These are phyloP conservation scores for Mucor mucedo DNA, from an alignment of 371 early-diverging fungal species.

Conservation along the genomic window DNA sequence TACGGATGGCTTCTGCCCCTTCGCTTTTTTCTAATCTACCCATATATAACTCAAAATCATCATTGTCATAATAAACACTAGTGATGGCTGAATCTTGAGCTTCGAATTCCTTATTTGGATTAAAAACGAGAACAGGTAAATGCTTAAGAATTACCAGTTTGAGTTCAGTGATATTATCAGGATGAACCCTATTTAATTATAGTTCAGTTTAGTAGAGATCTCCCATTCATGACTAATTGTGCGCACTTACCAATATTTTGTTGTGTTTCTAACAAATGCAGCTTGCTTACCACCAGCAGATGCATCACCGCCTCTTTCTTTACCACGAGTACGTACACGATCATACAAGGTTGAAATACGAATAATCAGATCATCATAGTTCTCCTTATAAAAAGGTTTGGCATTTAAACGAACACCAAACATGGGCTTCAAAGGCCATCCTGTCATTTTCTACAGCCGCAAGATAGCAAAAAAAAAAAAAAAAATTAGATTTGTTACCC, in stretches of 20 bases:
- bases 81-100: slow-evolving; percentile 91
- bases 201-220: neutral
- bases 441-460: slow-evolving; percentile 76
- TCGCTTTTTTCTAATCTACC: slow-evolving; percentile 95
- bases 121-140: slow-evolving; percentile 96
- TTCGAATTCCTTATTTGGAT: slow-evolving; percentile 77
- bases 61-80: slow-evolving; percentile 98
- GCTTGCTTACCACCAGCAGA: slow-evolving; percentile 60
- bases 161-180: slow-evolving; percentile 97
- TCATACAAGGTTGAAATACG: slow-evolving; percentile 92
- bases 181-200: slow-evolving; percentile 81
- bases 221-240: too few relatives aligned
- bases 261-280: slow-evolving; percentile 87
- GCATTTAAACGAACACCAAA: slow-evolving; percentile 88
- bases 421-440: slow-evolving; percentile 85
- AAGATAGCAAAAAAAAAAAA: neutral
- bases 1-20: slow-evolving; percentile 92
- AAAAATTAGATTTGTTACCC: slow-evolving; percentile 7
- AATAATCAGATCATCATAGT: slow-evolving; percentile 89
- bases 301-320: slow-evolving; percentile 63
- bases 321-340: slow-evolving; percentile 84
- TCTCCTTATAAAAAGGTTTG: slow-evolving; percentile 91
- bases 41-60: slow-evolving; percentile 90
- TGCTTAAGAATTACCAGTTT: slow-evolving; percentile 93
- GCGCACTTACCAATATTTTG: slow-evolving; percentile 87